These are phyloP conservation scores for Pittosporum tobira DNA, from an alignment of 129 eudicot genomes.

Conservation along the genomic window DNA sequence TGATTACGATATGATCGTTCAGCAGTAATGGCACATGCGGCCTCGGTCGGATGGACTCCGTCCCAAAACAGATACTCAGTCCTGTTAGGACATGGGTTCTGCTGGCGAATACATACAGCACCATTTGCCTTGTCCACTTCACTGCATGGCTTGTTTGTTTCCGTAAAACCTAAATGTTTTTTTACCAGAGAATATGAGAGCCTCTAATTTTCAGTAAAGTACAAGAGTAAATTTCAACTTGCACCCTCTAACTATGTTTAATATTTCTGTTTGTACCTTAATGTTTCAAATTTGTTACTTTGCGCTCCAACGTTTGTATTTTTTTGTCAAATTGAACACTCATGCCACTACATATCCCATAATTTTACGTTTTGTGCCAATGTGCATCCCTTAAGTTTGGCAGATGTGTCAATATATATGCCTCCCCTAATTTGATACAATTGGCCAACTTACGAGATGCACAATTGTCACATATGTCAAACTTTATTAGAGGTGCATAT, in stretches of 20 bases:
- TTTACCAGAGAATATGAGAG: not conserved
- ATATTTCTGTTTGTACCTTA: too few relatives aligned
- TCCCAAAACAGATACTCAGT: conserved; percentile 39
- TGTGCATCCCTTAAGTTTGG: too few relatives aligned
- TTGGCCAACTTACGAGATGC: too few relatives aligned
- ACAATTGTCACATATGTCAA: too few relatives aligned
- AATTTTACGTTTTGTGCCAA: too few relatives aligned
- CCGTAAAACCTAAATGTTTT: conserved; percentile 19
- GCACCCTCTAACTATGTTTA: too few relatives aligned
- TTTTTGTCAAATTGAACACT: not conserved
- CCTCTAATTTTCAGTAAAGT: not conserved
- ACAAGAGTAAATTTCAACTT: too few relatives aligned
- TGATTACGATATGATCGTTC: conserved; percentile 6
- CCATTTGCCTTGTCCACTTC: conserved; percentile 16
- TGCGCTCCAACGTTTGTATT: not conserved
- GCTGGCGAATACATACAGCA: conserved; percentile 23
- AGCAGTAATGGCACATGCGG: conserved; percentile 11
- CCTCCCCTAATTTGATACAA: too few relatives aligned
- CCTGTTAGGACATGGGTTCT: conserved; percentile 34
- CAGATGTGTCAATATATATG: too few relatives aligned
- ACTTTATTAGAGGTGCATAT: not conserved
- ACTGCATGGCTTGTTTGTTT: conserved; percentile 34
- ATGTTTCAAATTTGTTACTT: not conserved
- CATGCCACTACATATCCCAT: too few relatives aligned
- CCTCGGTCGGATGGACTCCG: conserved; percentile 43